A percentile compares a stretch with the other conserved stretches of the same genome.
phyloP scores from a whole-genome alignment of 495 filamentous ascomycete species.

The Penicillium macrosclerotiorum region DNA sequence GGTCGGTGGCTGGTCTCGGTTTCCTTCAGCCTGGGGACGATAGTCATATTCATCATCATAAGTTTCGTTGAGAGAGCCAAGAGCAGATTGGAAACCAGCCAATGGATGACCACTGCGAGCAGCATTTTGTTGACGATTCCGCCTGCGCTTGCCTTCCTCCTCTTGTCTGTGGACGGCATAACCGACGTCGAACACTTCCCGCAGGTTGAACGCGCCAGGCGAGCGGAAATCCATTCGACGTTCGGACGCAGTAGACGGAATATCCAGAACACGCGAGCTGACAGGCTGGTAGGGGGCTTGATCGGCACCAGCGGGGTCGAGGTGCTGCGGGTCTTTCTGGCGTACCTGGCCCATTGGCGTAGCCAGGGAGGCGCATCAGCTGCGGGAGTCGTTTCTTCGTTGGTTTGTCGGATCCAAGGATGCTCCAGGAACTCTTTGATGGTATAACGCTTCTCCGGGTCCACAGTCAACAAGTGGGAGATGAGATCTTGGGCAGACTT shows the following conservation, averaged over 20 bases:
- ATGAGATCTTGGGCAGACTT: slow-evolving; percentile 93
- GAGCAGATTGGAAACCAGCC: slow-evolving; percentile 45
- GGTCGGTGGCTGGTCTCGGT: slow-evolving; percentile 52
- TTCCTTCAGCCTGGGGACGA: slow-evolving; percentile 37
- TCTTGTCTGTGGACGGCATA: slow-evolving; percentile 97
- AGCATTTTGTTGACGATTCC: slow-evolving; percentile 66
- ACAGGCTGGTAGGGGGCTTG: slow-evolving; percentile 40
- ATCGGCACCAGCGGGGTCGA: slow-evolving; percentile 34
- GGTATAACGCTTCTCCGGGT: slow-evolving; percentile 85
- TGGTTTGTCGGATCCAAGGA: slow-evolving; percentile 79
- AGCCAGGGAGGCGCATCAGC: slow-evolving; percentile 71
- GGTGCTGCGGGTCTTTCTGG: slow-evolving; percentile 43
- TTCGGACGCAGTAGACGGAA: slow-evolving; percentile 53
- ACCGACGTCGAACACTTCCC: slow-evolving; percentile 95
- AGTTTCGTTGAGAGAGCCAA: slow-evolving; percentile 70
- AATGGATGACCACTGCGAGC: slow-evolving; percentile 55
- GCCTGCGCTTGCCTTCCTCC: slow-evolving; percentile 89
- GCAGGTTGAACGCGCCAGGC: slow-evolving; percentile 89
- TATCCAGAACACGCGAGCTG: slow-evolving; percentile 47
- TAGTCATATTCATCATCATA: slow-evolving; percentile 58
- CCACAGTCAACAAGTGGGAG: slow-evolving; percentile 87
- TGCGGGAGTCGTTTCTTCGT: slow-evolving; percentile 75
- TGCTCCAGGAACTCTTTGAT: slow-evolving; percentile 87
- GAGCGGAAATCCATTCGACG: slow-evolving; percentile 90
- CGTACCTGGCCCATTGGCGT: slow-evolving; percentile 56